phyloP scores from a whole-genome alignment of 768 basidiomycete species.

The Panus rudis region DNA sequence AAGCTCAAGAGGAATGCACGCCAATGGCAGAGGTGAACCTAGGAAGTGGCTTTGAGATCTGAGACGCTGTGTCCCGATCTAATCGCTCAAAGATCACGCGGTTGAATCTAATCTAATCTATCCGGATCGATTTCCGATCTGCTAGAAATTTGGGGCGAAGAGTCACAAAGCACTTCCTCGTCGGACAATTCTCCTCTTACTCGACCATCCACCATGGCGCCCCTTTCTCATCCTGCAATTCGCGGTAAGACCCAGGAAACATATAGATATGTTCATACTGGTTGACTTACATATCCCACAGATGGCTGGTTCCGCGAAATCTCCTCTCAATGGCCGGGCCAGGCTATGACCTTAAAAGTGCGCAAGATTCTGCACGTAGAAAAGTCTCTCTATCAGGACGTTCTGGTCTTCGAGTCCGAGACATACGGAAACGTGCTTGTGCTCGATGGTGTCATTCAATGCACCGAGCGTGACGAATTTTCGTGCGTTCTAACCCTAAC shows the following conservation, averaged over 20 bases:
- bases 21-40: no score
- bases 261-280: neutral
- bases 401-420: conserved; percentile 94
- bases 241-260: conserved; percentile 13
- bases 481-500: conserved; percentile 52
- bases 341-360: conserved; percentile 96
- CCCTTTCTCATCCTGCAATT: conserved; percentile 33
- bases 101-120: no score
- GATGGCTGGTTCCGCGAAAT: conserved; percentile 98
- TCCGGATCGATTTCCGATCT: no score
- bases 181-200: no score
- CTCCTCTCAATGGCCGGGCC: conserved; percentile 93
- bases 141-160: no score
- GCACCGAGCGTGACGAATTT: conserved; percentile 98
- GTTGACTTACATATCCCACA: conserved; percentile 16
- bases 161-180: no score
- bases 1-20: no score
- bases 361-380: conserved; percentile 92
- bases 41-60: no score
- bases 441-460: conserved; percentile 93
- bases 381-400: conserved; percentile 91
- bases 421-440: conserved; percentile 96
- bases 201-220: conserved; percentile 23
- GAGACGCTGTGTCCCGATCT: no score
- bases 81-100: no score